A percentile compares a stretch with the other conserved stretches of the same genome.
These are phyloP conservation scores for Hyparrhenia diplandra DNA, from an alignment of 176 grass and related monocot species.

Conservation along the genomic window DNA sequence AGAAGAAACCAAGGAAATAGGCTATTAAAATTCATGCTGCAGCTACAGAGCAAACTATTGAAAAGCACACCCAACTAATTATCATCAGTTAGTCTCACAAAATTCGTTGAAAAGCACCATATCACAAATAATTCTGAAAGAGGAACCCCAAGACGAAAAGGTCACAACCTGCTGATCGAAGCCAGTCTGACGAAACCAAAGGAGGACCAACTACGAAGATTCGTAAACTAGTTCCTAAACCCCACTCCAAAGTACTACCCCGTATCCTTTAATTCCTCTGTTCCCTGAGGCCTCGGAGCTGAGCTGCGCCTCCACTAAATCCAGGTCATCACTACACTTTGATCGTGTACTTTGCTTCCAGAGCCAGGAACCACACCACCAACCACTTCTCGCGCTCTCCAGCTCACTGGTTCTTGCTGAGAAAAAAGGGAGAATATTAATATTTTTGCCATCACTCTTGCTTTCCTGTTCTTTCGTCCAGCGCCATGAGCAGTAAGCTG, in stretches of 20 bases:
- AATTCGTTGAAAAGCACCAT: not conserved
- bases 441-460: not conserved
- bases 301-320: constrained; percentile 13
- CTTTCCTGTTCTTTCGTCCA: not conserved
- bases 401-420: constrained; percentile 20
- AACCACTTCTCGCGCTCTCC: constrained; percentile 12
- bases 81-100: not conserved
- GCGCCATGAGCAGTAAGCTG: constrained; percentile 54
- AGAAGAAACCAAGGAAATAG: not conserved
- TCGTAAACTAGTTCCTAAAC: not conserved
- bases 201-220: not conserved
- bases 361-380: constrained; percentile 32
- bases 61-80: not conserved
- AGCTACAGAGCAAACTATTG: not conserved
- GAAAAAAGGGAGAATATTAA: not conserved
- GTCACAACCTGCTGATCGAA: not conserved
- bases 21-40: not conserved
- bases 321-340: constrained; percentile 28
- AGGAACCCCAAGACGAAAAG: not conserved
- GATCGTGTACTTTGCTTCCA: constrained; percentile 37
- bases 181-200: not conserved
- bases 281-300: no score
- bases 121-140: not conserved
- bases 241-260: constrained; percentile 3
- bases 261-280: not conserved